Evolutionary conservation across 345 rosid species (phyloP).

Genomic region (Acer saccharum): DNA sequence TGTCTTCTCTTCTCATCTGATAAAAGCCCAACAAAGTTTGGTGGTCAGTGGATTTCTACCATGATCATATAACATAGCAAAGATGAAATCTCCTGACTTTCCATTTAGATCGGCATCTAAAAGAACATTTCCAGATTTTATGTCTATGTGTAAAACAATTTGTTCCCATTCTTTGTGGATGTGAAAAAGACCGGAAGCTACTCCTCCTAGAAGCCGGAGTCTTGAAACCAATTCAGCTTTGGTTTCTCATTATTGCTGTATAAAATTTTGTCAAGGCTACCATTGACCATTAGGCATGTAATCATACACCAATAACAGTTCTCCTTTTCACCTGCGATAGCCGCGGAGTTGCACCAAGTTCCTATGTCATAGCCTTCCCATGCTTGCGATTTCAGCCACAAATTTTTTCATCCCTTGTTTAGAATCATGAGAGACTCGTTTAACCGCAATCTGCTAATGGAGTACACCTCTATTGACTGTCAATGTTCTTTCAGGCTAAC

Average conservation of each 20-base stretch:
- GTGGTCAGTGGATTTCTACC: conserved; percentile 45
- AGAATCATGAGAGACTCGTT: conserved; percentile 47
- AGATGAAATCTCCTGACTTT: conserved; percentile 51
- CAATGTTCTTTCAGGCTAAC: too few relatives aligned
- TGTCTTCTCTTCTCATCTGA: too few relatives aligned
- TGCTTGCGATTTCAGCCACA: conserved; percentile 39
- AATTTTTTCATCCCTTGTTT: conserved; percentile 54
- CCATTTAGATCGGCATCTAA: conserved; percentile 41
- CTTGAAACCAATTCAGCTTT: conserved; percentile 45
- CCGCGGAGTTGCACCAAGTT: conserved; percentile 58
- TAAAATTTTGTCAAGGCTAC: conserved; percentile 54
- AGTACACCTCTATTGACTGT: conserved; percentile 45
- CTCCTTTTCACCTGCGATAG: conserved; percentile 56
- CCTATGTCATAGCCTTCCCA: conserved; percentile 53
- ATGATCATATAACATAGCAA: conserved; percentile 42
- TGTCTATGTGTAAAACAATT: conserved; percentile 49
- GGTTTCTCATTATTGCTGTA: conserved; percentile 32
- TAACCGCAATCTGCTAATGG: conserved; percentile 58
- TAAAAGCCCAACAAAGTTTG: conserved; percentile 5
- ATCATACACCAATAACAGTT: conserved; percentile 56
- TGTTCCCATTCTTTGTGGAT: conserved; percentile 52
- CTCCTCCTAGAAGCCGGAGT: conserved; percentile 36
- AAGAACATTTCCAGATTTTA: conserved; percentile 44
- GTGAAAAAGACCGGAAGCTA: conserved; percentile 46
- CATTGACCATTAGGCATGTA: conserved; percentile 61